Evolutionary conservation across 176 grass and related monocot genomes (phyloP).

Genomic region (Oryza rufipogon): DNA sequence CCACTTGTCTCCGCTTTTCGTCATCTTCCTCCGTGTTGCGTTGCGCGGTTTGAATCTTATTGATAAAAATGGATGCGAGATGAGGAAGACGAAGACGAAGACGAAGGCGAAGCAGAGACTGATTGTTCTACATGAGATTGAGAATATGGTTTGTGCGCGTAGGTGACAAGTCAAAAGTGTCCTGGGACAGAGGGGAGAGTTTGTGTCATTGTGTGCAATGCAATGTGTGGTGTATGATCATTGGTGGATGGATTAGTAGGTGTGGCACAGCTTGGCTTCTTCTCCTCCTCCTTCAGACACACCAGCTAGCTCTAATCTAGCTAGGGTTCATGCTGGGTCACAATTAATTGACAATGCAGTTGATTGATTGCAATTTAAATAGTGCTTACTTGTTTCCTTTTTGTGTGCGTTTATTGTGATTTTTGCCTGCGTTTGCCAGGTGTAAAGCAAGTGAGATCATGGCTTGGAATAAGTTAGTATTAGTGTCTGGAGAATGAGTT

Average conservation of each 20-base stretch:
- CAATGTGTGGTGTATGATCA: conserved; percentile 27
- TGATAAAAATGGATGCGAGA: background rate
- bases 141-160: conserved; percentile 46
- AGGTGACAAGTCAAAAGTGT: conserved; percentile 58
- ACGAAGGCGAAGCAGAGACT: background rate
- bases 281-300: conserved; percentile 48
- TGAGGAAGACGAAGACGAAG: background rate
- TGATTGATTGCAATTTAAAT: conserved; percentile 32
- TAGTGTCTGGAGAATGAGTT: conserved; percentile 1
- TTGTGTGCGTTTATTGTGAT: background rate
- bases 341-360: conserved; percentile 13
- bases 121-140: conserved; percentile 9
- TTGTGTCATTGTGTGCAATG: conserved; percentile 9
- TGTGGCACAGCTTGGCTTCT: conserved; percentile 41
- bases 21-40: conserved; percentile 38
- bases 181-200: conserved; percentile 37
- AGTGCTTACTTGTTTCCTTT: background rate
- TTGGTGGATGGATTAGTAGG: conserved; percentile 33
- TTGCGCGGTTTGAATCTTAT: conserved; percentile 27
- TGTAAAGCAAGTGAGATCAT: conserved; percentile 29
- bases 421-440: conserved; percentile 1
- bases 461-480: background rate
- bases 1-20: conserved; percentile 41
- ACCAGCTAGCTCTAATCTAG: conserved; percentile 13
- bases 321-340: conserved; percentile 29